These are phyloP conservation scores for Gastrodia elata DNA, from an alignment of 106 monocot species.

Conservation along the genomic window DNA sequence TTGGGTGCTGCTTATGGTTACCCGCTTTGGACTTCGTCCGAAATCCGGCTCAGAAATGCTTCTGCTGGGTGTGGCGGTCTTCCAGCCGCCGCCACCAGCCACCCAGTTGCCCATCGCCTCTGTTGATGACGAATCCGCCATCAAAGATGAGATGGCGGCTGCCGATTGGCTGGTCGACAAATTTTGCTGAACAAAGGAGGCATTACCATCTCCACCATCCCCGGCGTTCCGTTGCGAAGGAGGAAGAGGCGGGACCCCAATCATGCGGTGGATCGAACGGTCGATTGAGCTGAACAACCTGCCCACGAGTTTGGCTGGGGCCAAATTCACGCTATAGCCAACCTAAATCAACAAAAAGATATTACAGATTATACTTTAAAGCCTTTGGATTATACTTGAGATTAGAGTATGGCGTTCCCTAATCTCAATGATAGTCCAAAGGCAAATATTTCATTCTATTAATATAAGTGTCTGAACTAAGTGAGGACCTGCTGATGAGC, in stretches of 20 bases:
- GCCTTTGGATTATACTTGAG: too few relatives aligned
- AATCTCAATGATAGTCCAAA: too few relatives aligned
- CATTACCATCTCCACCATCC: slow-evolving; percentile 33
- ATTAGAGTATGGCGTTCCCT: too few relatives aligned
- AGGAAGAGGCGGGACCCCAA: slow-evolving; percentile 72
- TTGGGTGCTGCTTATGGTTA: too few relatives aligned
- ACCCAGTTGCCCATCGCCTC: slow-evolving; percentile 67
- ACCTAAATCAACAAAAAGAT: slow-evolving; percentile 49
- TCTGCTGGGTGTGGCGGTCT: slow-evolving; percentile 48
- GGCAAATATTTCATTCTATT: too few relatives aligned
- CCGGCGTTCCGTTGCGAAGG: slow-evolving; percentile 37
- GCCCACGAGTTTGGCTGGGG: slow-evolving; percentile 78
- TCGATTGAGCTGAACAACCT: slow-evolving; percentile 84
- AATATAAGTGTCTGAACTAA: too few relatives aligned
- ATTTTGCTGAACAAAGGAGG: slow-evolving; percentile 23
- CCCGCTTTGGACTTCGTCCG: slow-evolving; percentile 70
- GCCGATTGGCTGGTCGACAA: slow-evolving; percentile 65
- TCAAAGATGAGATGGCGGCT: slow-evolving; percentile 59
- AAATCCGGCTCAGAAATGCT: slow-evolving; percentile 95
- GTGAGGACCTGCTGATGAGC: slow-evolving; percentile 85
- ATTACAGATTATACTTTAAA: too few relatives aligned
- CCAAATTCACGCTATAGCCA: slow-evolving; percentile 74
- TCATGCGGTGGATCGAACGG: slow-evolving; percentile 79
- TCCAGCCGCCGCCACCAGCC: slow-evolving; percentile 30
- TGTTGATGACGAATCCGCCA: slow-evolving; percentile 75